These are phyloP conservation scores for Halophytophthora polymorphica DNA, from an alignment of 352 stramenopile genomes.

Conservation along the genomic window DNA sequence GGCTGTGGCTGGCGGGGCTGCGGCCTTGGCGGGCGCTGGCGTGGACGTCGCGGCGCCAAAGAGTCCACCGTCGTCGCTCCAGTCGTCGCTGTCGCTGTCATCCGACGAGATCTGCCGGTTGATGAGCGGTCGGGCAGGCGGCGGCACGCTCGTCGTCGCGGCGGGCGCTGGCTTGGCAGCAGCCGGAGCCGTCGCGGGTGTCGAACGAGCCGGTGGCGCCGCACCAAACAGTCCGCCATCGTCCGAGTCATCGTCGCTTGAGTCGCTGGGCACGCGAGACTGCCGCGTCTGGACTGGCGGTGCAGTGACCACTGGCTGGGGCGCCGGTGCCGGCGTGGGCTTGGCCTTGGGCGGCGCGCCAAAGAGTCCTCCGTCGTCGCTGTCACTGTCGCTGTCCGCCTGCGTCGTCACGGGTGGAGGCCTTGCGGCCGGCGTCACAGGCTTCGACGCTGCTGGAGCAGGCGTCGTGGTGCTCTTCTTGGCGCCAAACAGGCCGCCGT, in stretches of 20 bases:
- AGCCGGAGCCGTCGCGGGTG: slow-evolving; percentile 6
- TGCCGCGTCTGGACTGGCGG: slow-evolving; percentile 21
- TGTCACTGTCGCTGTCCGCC: slow-evolving; percentile 28
- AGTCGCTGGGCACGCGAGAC: slow-evolving; percentile 42
- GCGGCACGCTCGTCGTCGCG: slow-evolving; percentile 18
- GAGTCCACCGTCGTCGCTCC: slow-evolving; percentile 57
- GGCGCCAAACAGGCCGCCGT: slow-evolving; percentile 34
- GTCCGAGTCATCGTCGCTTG: slow-evolving; percentile 59
- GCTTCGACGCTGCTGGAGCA: slow-evolving; percentile 1
- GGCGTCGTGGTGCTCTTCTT: slow-evolving; percentile 10
- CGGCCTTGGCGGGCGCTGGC: slow-evolving; percentile 16
- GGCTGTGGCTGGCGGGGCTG: slow-evolving; percentile 11
- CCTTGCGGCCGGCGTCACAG: slow-evolving; percentile 8
- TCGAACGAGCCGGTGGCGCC: slow-evolving; percentile 15
- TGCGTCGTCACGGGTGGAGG: slow-evolving; percentile 20
- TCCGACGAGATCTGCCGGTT: slow-evolving; percentile 42
- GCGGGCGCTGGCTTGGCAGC: slow-evolving; percentile 6
- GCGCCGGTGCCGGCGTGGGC: slow-evolving; percentile 7
- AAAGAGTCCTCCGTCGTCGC: slow-evolving; percentile 41
- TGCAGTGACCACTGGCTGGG: slow-evolving; percentile 7
- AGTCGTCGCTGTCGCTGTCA: slow-evolving; percentile 55
- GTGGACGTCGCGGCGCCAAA: slow-evolving; percentile 43
- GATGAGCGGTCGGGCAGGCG: slow-evolving; percentile 33
- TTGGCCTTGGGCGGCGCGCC: slow-evolving; percentile 25
- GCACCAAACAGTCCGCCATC: slow-evolving; percentile 55